Base-by-base conservation (phyloP, 78 protist species). In the Dictyostelium brefeldianum region DNA sequence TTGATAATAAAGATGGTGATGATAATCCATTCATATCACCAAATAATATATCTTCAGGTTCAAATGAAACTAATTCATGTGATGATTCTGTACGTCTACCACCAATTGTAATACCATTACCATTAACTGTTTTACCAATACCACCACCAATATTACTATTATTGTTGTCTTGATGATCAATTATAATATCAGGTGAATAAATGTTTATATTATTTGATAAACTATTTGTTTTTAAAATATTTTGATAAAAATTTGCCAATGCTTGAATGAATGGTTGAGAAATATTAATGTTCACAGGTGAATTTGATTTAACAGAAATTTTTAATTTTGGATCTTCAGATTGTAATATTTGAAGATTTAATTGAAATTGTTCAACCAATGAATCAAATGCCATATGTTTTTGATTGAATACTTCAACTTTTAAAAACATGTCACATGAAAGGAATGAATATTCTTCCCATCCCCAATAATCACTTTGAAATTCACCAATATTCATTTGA, bases 301-400 rank as follows among this genome's bases (percentile, higher is more conserved):
- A 73, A 47, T 64, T 53, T 18, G 92, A n/a, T 64, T 77, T 87
- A 2, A 87, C 31, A 1, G 92, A 87, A 2, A 87, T 64, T 69
- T 87, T 87, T 43, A 77, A 51, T 50, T 87, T 87, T n/a, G 92
- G 92, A 87, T 87, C 92, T 17, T 87, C 83, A 31, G 92, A 56
- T 77, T 64, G 62, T 18, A 87, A 29, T n/a, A 87, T 48, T 48
- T 87, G 92, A 20, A 87, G 3, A 47, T 74, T 87, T 22, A 87
- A 41, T 36, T 69, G 84, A 53, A 87, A 87, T 50, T 87, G 92
- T 54, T 87, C 92, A 51, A 87, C 57, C 50, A 87, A 50, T 18
- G 80, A 70, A 64, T 87, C 92, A 65, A 87, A 87, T 57, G 92
- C 92, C 92, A 87, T 87, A 41, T 87, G 92, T 50, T 87, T 87